Base-by-base conservation (phyloP, 345 rosid genomes). In the Iberis pinnata region DNA sequence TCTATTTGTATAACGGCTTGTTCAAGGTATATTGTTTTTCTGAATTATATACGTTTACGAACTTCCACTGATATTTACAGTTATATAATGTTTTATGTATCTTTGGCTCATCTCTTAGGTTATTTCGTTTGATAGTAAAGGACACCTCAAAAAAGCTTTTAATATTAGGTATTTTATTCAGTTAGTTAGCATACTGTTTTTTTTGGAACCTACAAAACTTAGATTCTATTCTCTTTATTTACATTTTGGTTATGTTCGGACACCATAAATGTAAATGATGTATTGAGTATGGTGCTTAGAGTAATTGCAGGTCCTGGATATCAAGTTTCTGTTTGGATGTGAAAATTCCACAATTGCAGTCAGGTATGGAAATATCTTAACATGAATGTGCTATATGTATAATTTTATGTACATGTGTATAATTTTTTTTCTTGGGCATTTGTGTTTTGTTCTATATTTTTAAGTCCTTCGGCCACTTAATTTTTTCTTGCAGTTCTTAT, bases 221-320 rank as follows among this genome's bases (percentile, higher is more conserved):
- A 33, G 1, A 33, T 33, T 12, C 38, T 33, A 4, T 13, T 33
- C 38, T 11, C 13, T 12, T 33, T 52, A 24, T 45, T 46, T 48
- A 39, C 4, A 41, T 11, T 47, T 15, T 56, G 19, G 55, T 56
- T 48, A 31, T 46, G 46, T 15, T 40, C 12, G 29, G 57, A 24
- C n/a, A n/a, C n/a, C n/a, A 31, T 26, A 26, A 8, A 18, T 44
- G 32, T 16, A 17, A 14, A 46, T 31, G 12, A 26, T 16, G 51
- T 37, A 26, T 43, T 38, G 18, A 45, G 7, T 26, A 14, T 60
- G 54, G 8, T 56, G 40, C 57, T 29, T 56, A 9, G 89, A 88
- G 73, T 95, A 88, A 73, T 89, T 92, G 65, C 95, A 92, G 67
- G 95, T 92, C 42, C 66, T 92, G 79, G 96, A 92, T 73, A 88